Base-by-base conservation (phyloP, 2,329 filamentous ascomycete species). In the Stachybotrys chartarum region DNA sequence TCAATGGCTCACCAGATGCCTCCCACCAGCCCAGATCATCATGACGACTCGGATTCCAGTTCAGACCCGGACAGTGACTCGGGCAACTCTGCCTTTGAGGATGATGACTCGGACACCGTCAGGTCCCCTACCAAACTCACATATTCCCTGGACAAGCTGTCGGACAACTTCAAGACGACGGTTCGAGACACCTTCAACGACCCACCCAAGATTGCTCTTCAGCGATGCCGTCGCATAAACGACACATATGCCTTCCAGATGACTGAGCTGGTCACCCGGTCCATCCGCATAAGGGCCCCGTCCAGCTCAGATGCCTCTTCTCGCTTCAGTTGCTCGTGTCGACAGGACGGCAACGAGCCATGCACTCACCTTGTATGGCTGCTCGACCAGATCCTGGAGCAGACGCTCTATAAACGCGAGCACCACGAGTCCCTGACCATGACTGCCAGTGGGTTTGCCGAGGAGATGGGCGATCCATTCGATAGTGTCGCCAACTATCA, bases 321-420 rank as follows among this genome's bases (percentile, higher is more conserved):
- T 2, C 63, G 62, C 1, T 72, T 80, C 5, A 71, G 65, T 17
- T 83, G 80, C 66, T 78, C 75, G 31, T 82, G 80, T 57, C 64
- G 61, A 48, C 56, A 56, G 58, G 60, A 61, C n/a, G 58, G 61
- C 50, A 59, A 61, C 51, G 59, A 63, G 42, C 77, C 76, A 0
- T 83, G 80, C 62, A 70, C 74, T 11, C 81, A 83, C 57, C 66
- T 80, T 32, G 64, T 83, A 31, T 82, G 79, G 79, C 70, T 83
- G 14, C 72, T 81, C 51, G 80, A 83, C 64, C 75, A 75, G 61
- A 71, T 83, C 32, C 70, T 76, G 18, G 75, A 74, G 53, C 75
- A 81, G 61, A 73, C 75, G 3, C 63, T 78, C 5, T 75, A 75
- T 57, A 66, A 72, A 46, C 69, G 72, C 44, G 66, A 72, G 50